Base-by-base conservation (phyloP, 176 grass and related monocot species). In the Chloris gayana region DNA sequence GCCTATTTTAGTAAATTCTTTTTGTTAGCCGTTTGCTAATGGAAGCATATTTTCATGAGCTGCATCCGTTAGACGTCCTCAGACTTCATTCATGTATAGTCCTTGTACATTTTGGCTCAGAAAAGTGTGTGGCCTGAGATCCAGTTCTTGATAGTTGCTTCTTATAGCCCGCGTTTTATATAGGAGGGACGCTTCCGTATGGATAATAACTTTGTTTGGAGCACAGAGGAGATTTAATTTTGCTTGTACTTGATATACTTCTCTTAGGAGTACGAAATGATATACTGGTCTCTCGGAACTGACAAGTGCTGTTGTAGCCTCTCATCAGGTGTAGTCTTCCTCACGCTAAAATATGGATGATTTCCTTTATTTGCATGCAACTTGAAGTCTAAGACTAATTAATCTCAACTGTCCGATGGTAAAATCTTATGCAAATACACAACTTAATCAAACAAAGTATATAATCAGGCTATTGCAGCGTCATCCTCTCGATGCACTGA, bases 41-140 rank as follows among this genome's bases (percentile, higher is more conserved):
- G 87, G 72, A 72, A 73, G 77, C 83, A 78, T 72, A 63, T 50
- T 69, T 89, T 77, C 61, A 29, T 82, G 72, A 85, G 49, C 24
- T 50, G 57, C 66, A 31, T 32, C 66, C 58, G 24, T 44, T 85
- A 72, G 27, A 72, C 72, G 30, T n/a, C 58, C 19, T 62, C 33
- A 19, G 54, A 56, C 77, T 71, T 78, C 25, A 68, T 78, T 56
- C 69, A 67, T 89, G 83, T 41, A 62, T 77, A 51, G 50, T 34
- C 31, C 54, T 51, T 76, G 76, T 85, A 74, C 79, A 82, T 89
- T 78, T 74, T 82, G 53, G 77, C 70, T 62, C 49, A 34, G 60
- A 33, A 62, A 30, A 38, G 67, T 70, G 10, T 85, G 72, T 67
- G 67, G 35, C 13, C 34, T 24, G 50, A 62, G 66, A 51, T 82